Conservation (phyloP, 2,329 filamentous ascomycete species). For the Fusarium praegraminearum region DNA sequence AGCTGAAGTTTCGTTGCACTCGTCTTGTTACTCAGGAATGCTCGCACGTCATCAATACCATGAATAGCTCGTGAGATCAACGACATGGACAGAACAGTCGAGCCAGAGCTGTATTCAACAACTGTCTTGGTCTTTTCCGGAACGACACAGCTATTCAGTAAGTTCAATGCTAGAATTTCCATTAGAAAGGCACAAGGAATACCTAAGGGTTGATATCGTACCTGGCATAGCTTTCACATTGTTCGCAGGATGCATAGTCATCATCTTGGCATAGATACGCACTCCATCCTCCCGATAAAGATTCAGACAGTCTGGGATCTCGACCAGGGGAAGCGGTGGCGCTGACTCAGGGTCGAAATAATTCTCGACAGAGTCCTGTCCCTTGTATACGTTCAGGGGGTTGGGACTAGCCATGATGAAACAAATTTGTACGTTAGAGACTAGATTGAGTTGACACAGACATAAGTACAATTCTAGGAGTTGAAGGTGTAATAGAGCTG, state of each 20-base stretch:
- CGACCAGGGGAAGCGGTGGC: conserved; percentile 71
- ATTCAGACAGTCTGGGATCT: conserved; percentile 68
- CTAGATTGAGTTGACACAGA: not conserved
- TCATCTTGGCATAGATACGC: conserved; percentile 74
- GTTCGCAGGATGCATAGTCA: conserved; percentile 72
- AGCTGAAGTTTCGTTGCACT: conserved; percentile 64
- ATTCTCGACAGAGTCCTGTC: conserved; percentile 66
- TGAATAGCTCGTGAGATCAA: conserved; percentile 65
- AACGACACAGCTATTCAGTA: conserved; percentile 52
- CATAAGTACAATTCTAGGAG: not conserved
- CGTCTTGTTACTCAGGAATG: conserved; percentile 71
- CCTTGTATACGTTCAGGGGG: conserved; percentile 67
- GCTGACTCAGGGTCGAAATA: conserved; percentile 70
- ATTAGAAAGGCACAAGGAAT: not conserved
- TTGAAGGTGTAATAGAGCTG: rapidly evolving
- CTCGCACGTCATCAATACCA: conserved; percentile 63
- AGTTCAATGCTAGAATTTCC: conserved; percentile 57
- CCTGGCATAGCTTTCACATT: conserved; percentile 74
- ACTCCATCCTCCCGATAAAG: conserved; percentile 69
- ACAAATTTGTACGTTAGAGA: not conserved
- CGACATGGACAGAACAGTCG: conserved; percentile 71
- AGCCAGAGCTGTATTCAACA: conserved; percentile 72
- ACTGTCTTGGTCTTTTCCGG: conserved; percentile 61
- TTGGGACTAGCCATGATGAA: conserved; percentile 45
- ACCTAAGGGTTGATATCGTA: conserved; percentile 22